Base-by-base conservation (phyloP, 306 rosid species). In the Vigna radiata region DNA sequence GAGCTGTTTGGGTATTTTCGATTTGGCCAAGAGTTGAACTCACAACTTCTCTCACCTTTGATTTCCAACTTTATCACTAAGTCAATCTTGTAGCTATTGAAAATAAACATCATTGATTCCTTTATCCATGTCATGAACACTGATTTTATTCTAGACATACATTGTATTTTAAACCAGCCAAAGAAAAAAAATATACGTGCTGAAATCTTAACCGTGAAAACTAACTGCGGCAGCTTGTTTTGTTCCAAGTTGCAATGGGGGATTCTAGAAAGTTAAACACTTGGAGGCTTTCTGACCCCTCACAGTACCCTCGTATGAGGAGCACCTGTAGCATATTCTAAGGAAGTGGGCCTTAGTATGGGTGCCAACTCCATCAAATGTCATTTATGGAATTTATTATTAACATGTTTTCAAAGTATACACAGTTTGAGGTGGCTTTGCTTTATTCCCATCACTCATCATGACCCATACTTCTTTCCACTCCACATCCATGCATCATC, bases 331-430 rank as follows among this genome's bases (percentile, higher is more conserved):
- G 36, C 68, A 25, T 54, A 76, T 69, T 70, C 78, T 76, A 61
- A 69, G 73, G 46, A 17, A 18, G 79, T 77, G 89, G 89, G 77
- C 74, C 86, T 50, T 71, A 1, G 21, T 75, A 72, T 69, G 75
- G 79, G 70, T 77, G 59, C 77, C 63, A 67, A 52, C 52, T 61
- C 47, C 41, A 63, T 37, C 66, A 74, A 31, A 53, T 52, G 75
- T 69, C 80, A 74, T 33, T 68, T 60, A 78, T 78, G 59, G 37
- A 70, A 77, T 82, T 77, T 77, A 72, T 49, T 78, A 49, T 68
- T 27, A 56, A 36, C 6, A 67, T 54, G 19, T 5, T 66, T 72
- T 82, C 43, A 60, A 82, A 17, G 79, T 56, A 54, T 29, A 58
- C 37, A 76, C 66, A 46, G 68, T 69, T 41, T 55, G 79, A 62